These are phyloP conservation scores for Aureobasidium sp. DNA, from an alignment of 2,329 filamentous ascomycete genomes.

Conservation along the genomic window DNA sequence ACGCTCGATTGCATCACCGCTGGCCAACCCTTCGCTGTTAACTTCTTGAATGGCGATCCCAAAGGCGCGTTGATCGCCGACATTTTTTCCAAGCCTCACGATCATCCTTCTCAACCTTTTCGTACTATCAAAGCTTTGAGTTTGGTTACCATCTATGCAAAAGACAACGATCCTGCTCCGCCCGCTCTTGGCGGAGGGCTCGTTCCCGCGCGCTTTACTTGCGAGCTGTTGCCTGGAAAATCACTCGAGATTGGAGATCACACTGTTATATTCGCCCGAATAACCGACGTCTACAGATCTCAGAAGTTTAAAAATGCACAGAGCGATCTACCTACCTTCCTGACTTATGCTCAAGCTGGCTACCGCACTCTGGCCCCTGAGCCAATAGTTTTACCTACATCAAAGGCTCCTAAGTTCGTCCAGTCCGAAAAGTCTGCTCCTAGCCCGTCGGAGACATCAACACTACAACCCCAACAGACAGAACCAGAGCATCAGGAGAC, in stretches of 20 bases:
- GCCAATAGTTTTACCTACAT: background rate
- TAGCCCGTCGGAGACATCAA: background rate
- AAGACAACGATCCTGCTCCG: background rate
- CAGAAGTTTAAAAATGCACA: background rate
- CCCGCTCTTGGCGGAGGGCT: background rate
- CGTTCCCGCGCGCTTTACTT: constrained; percentile 28
- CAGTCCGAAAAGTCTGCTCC: background rate
- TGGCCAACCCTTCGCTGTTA: constrained; percentile 40
- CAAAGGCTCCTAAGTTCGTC: background rate
- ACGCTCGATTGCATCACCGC: constrained; percentile 47
- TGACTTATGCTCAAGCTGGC: background rate
- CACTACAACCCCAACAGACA: background rate
- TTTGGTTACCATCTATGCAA: background rate
- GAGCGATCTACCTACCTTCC: background rate
- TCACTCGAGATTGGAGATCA: constrained; percentile 40
- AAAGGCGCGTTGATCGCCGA: constrained; percentile 28
- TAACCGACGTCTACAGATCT: constrained; percentile 19
- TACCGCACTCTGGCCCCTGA: background rate
- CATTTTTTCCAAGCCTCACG: constrained; percentile 26
- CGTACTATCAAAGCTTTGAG: background rate
- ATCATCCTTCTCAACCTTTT: constrained; percentile 21
- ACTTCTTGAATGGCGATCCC: constrained; percentile 37
- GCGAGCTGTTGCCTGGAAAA: constrained; percentile 30
- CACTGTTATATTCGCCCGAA: constrained; percentile 39
- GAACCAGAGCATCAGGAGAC: background rate